phyloP scores from a whole-genome alignment of 768 basidiomycete genomes.

The Mycena alexandri region DNA sequence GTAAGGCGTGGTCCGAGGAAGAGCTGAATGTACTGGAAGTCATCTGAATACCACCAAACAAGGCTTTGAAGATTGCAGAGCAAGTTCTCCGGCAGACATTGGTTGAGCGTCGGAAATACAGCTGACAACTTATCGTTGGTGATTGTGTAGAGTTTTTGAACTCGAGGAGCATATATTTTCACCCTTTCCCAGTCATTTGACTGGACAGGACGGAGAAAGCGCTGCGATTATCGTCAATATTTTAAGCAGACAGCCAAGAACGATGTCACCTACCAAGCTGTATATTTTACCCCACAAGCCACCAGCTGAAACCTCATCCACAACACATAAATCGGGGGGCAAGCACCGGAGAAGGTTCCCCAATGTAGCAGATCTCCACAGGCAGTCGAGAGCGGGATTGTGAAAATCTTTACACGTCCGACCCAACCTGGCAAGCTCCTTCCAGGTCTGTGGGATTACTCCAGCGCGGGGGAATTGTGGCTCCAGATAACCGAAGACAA shows the following conservation, averaged over 20 bases:
- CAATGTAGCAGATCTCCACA: not conserved
- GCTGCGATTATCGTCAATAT: not conserved
- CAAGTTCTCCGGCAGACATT: not conserved
- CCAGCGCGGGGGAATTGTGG: no score
- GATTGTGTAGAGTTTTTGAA: not conserved
- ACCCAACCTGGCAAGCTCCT: no score
- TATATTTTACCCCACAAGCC: no score
- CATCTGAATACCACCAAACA: not conserved
- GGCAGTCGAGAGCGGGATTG: not conserved
- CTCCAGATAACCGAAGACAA: no score
- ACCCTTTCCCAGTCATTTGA: not conserved
- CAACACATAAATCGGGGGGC: slow-evolving; percentile 3
- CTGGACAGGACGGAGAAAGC: not conserved
- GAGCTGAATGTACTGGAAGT: not conserved
- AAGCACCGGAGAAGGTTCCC: not conserved
- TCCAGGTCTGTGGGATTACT: no score
- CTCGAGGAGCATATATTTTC: not conserved
- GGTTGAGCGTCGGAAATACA: not conserved
- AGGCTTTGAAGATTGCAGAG: slow-evolving; percentile 1
- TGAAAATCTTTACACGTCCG: not conserved
- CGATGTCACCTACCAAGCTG: no score
- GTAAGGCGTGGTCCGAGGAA: not conserved
- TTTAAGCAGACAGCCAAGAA: no score
- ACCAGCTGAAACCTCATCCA: not conserved
- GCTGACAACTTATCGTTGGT: not conserved